A percentile compares a stretch with the other conserved stretches of the same genome.
phyloP scores from a whole-genome alignment of 768 basidiomycete genomes.

The Podaxis sp. region DNA sequence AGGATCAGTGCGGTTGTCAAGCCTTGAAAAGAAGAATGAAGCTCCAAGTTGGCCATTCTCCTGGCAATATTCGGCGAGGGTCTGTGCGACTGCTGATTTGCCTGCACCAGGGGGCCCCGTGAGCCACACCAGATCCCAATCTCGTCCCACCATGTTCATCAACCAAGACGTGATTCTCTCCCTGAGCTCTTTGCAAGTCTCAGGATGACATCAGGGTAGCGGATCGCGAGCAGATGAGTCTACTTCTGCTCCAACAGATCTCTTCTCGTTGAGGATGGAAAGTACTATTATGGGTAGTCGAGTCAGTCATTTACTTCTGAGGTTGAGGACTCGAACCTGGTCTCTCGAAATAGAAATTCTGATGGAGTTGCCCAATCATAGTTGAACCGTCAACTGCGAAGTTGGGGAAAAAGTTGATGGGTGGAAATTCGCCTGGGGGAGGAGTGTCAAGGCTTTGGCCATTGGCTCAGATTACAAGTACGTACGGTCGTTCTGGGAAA shows the following conservation, averaged over 20 bases:
- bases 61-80: neutral
- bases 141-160: neutral
- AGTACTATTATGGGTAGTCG: neutral
- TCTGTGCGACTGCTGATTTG: conserved; percentile 4
- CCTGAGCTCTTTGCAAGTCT: neutral
- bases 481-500: no score
- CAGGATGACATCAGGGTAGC: neutral
- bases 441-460: no score
- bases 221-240: neutral
- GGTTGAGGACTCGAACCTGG: no score
- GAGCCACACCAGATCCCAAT: conserved; percentile 2
- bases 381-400: no score
- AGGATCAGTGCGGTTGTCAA: neutral
- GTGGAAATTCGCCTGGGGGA: no score
- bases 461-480: no score
- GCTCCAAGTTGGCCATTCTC: neutral
- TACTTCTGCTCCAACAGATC: neutral
- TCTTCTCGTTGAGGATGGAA: neutral
- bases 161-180: neutral
- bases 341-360: no score
- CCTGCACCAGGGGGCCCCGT: neutral
- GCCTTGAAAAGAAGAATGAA: conserved; percentile 4
- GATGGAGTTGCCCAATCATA: no score
- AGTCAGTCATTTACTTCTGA: neutral
- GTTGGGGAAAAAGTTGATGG: no score